Evolutionary conservation across 176 grass and related monocot species (phyloP).

Genomic region (Ananas comosus): DNA sequence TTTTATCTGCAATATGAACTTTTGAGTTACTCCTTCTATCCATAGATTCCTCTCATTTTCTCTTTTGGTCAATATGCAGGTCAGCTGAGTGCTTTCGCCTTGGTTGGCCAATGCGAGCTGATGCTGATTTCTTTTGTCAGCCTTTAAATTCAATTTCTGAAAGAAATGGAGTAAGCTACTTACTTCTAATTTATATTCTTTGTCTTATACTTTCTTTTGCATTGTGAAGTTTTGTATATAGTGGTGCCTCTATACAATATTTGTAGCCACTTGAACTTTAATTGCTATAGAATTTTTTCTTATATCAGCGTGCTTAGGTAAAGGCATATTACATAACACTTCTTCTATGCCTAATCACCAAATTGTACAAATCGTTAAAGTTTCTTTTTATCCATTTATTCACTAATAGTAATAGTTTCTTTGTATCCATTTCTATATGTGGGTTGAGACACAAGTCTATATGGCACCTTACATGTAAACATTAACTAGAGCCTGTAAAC

Average conservation of each 20-base stretch:
- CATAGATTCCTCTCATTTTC: slow-evolving; percentile 14
- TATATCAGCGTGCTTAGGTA: no score
- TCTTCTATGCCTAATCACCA: no score
- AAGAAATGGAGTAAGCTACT: slow-evolving; percentile 52
- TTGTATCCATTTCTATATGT: no score
- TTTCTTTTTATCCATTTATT: no score
- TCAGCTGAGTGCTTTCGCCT: slow-evolving; percentile 67
- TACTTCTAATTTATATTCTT: slow-evolving; percentile 5
- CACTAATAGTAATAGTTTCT: no score
- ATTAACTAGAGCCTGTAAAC: no score
- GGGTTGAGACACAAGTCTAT: no score
- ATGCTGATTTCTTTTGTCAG: slow-evolving; percentile 85
- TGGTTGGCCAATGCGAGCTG: slow-evolving; percentile 87
- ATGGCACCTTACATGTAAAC: no score
- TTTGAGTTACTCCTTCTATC: neutral
- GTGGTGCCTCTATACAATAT: neutral
- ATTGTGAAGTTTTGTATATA: slow-evolving; percentile 2
- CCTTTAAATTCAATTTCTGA: slow-evolving; percentile 26
- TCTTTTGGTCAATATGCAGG: slow-evolving; percentile 45
- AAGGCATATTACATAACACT: no score
- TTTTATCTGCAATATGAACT: neutral
- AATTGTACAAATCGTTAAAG: no score
- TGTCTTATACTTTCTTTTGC: neutral
- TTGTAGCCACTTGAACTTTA: slow-evolving; percentile 10
- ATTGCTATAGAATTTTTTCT: no score